Conservation (phyloP, 176 grass and related monocot genomes). For the Oryza meyeriana region DNA sequence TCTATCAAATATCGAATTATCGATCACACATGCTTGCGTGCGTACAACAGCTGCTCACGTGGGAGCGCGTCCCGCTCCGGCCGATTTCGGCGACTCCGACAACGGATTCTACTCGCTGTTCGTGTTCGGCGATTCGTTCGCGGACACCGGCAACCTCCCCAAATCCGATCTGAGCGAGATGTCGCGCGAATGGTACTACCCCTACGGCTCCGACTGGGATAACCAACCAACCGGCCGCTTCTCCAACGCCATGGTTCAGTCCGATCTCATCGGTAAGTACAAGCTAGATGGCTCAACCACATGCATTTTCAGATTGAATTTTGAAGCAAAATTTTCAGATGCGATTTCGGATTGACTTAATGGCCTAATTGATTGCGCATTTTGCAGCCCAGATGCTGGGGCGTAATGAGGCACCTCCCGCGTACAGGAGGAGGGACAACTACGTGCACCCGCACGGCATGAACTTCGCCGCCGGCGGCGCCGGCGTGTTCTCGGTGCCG, state of each 20-base stretch:
- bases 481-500: constrained; percentile 36
- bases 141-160: constrained; percentile 33
- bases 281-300: not conserved
- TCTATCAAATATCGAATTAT: no score
- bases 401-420: not conserved
- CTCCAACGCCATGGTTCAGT: constrained; percentile 26
- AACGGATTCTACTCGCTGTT: not conserved
- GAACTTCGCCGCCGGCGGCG: constrained; percentile 63
- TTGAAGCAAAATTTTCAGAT: not conserved
- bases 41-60: not conserved
- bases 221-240: constrained; percentile 15
- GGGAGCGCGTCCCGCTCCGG: not conserved
- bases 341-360: not conserved
- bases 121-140: constrained; percentile 41
- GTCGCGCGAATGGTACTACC: constrained; percentile 30
- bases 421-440: not conserved
- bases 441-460: constrained; percentile 31
- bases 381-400: constrained; percentile 29
- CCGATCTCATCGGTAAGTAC: constrained; percentile 24
- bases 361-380: not conserved
- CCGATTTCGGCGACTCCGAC: not conserved
- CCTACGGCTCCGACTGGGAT: constrained; percentile 14
- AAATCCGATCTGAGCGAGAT: not conserved
- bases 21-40: no score
- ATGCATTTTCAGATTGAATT: not conserved